A percentile compares a stretch with the other conserved stretches of the same genome.
phyloP scores from a whole-genome alignment of 805 yeast genomes.

The Candida anglica region DNA sequence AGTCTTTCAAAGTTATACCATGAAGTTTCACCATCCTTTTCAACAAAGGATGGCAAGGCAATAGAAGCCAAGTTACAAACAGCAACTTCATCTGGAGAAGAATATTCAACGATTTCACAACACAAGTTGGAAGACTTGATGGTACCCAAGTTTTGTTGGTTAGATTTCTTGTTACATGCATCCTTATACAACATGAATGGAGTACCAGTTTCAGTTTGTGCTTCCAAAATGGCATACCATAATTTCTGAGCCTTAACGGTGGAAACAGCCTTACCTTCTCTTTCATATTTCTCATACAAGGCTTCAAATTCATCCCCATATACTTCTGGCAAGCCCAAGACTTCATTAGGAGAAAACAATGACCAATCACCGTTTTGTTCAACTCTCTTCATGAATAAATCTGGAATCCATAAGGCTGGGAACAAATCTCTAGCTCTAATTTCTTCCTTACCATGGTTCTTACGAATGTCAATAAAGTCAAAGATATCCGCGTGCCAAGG shows the following conservation, averaged over 20 bases:
- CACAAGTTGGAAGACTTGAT: conserved; percentile 61
- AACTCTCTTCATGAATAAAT: conserved; percentile 58
- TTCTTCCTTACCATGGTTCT: conserved; percentile 63
- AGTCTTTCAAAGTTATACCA: conserved; percentile 56
- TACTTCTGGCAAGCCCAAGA: conserved; percentile 51
- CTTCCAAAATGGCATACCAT: conserved; percentile 58
- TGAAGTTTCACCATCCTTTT: conserved; percentile 33
- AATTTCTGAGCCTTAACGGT: conserved; percentile 56
- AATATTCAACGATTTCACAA: conserved; percentile 61
- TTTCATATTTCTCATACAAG: conserved; percentile 49
- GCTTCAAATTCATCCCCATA: conserved; percentile 55
- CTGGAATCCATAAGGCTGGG: conserved; percentile 63
- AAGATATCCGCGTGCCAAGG: conserved; percentile 64
- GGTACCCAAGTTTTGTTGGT: conserved; percentile 57
- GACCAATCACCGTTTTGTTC: conserved; percentile 56
- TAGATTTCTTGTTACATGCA: conserved; percentile 55
- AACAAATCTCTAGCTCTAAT: conserved; percentile 60
- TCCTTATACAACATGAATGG: conserved; percentile 64
- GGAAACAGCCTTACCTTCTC: conserved; percentile 45
- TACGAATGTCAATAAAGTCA: conserved; percentile 56
- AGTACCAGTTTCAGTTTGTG: conserved; percentile 64
- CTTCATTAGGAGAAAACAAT: conserved; percentile 56
- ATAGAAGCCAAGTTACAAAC: conserved; percentile 61
- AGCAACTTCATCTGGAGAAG: conserved; percentile 54
- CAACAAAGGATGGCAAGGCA: conserved; percentile 55